Evolutionary conservation across 75 land plant species (phyloP), one percentile per base, ranked within the genome.

Genomic region (Pinus albicaulis): DNA sequence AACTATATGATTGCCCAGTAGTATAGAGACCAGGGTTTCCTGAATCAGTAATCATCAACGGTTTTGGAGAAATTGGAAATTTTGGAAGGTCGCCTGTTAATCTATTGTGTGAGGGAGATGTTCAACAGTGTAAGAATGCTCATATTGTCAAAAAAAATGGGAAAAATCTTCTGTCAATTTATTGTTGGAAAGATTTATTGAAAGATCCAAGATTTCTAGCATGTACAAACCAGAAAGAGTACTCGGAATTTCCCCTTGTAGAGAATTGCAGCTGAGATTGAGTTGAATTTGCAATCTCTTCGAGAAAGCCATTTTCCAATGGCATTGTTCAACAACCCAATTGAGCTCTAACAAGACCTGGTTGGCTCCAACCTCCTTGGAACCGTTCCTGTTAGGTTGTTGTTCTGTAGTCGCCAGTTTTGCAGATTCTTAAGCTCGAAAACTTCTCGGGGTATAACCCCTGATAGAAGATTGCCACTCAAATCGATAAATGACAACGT

Each of bases 381-480:
- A 71, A 90, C 85, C 2, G 73, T 25, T 41, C 90, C 87, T 55
- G 31, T 48, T 17, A 87, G 73, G 15, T 26, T 10, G 36, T 86
- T 86, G 20, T 74, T 73, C 36, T 71, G 55, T 74, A 89, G 77
- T 26, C 66, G 56, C 73, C 85, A 56, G 55, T 64, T 76, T 14
- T 31, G 24, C 4, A 89, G 83, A 15, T 70, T 68, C 34, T 17
- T 2, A 55, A 83, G 72, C 66, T 41, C 58, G 5, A 80, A 78
- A 55, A 89, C 26, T 17, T 56, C 26, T 17, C 65, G 16, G n/a
- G 87, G 76, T 58, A 89, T 81, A 5, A 52, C 34, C 41, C 87
- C 86, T 65, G 53, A 36, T 0, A 89, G 64, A 3, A 62, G 76
- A 73, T 86, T 89, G 36, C 58, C 34, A 59, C 90, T 81, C 19